These are phyloP conservation scores for Tolypocladium ophioglossoides DNA, from an alignment of 2,329 filamentous ascomycete genomes.

Conservation along the genomic window DNA sequence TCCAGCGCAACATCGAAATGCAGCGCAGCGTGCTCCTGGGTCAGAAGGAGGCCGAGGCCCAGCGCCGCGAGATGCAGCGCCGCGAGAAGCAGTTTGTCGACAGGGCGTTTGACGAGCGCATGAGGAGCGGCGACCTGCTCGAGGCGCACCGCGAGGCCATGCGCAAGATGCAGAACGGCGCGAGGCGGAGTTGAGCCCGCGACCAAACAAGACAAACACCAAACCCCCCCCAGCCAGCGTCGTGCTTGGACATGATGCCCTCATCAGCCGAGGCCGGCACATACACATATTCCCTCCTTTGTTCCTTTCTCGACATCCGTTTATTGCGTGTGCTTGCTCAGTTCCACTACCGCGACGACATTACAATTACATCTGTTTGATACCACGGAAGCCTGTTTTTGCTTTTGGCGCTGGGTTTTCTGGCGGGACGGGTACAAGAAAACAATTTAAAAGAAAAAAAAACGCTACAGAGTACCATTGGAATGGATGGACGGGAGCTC, in stretches of 20 bases:
- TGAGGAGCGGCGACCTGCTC: conserved; percentile 65
- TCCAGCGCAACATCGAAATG: conserved; percentile 39
- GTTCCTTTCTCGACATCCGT: background rate
- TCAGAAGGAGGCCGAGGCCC: conserved; percentile 52
- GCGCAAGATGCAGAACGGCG: conserved; percentile 59
- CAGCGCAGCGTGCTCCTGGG: conserved; percentile 46
- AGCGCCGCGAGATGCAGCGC: conserved; percentile 47
- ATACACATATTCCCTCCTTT: background rate
- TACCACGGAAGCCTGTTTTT: background rate
- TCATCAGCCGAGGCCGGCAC: background rate
- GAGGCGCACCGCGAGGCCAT: conserved; percentile 71
- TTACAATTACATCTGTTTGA: background rate
- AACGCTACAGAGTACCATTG: too few relatives aligned
- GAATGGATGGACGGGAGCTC: background rate
- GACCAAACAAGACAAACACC: too few relatives aligned
- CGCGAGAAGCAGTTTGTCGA: conserved; percentile 48
- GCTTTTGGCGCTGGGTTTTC: background rate
- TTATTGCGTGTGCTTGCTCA: background rate
- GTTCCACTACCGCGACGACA: background rate
- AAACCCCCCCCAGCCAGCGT: background rate
- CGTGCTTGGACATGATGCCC: background rate
- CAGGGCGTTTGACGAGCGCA: conserved; percentile 58
- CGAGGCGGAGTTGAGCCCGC: background rate
- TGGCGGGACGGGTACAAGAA: background rate
- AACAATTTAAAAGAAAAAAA: background rate